phyloP scores from a whole-genome alignment of 192 early-diverging fungal genomes.

The Coemansia sp. region DNA sequence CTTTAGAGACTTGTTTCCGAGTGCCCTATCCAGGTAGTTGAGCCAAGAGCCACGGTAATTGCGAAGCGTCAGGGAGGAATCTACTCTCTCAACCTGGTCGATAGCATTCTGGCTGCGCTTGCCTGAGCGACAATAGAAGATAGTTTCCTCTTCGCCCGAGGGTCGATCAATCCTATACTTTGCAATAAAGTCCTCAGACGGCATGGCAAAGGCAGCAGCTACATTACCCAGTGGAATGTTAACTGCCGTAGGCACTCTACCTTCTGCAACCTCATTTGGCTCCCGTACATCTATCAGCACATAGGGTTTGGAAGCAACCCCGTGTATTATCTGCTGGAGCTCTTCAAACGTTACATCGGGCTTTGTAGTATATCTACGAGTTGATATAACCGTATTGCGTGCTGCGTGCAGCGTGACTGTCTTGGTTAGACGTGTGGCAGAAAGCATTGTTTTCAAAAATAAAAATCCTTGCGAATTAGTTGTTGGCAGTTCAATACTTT shows the following conservation, averaged over 20 bases:
- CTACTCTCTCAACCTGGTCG: slow-evolving; percentile 57
- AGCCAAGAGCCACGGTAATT: slow-evolving; percentile 56
- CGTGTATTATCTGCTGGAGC: slow-evolving; percentile 49
- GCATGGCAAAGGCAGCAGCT: slow-evolving; percentile 49
- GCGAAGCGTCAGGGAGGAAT: slow-evolving; percentile 38
- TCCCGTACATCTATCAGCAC: slow-evolving; percentile 71
- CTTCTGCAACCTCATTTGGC: slow-evolving; percentile 59
- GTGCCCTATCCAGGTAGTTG: slow-evolving; percentile 44
- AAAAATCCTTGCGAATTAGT: neutral
- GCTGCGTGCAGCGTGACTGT: slow-evolving; percentile 1
- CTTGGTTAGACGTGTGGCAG: neutral
- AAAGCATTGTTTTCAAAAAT: slow-evolving; percentile 1
- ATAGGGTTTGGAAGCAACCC: slow-evolving; percentile 34
- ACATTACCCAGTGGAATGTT: slow-evolving; percentile 67
- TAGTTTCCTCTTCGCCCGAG: slow-evolving; percentile 51
- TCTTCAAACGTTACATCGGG: slow-evolving; percentile 50
- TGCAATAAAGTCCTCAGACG: slow-evolving; percentile 40
- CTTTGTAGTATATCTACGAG: slow-evolving; percentile 36
- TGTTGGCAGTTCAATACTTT: slow-evolving; percentile 1
- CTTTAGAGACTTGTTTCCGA: slow-evolving; percentile 33
- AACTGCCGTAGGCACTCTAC: slow-evolving; percentile 64
- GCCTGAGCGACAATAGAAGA: slow-evolving; percentile 71
- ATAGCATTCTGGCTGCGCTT: slow-evolving; percentile 65
- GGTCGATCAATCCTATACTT: slow-evolving; percentile 66
- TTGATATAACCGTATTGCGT: neutral